These are phyloP conservation scores for Tricholoma matsutake DNA, from an alignment of 768 basidiomycete species.

Conservation along the genomic window DNA sequence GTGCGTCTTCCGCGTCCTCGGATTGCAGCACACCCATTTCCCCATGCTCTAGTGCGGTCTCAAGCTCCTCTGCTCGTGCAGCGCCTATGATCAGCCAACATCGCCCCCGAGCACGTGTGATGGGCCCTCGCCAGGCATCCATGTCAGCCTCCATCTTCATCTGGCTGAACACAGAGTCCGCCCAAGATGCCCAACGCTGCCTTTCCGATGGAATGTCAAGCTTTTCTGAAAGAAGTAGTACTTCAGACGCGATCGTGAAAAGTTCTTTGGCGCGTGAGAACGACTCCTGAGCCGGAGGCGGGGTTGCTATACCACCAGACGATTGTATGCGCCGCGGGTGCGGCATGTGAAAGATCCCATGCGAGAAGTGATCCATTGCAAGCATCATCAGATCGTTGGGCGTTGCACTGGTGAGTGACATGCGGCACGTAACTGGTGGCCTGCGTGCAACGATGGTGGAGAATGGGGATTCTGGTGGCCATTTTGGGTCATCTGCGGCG, in stretches of 20 bases:
- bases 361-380: slow-evolving; percentile 67
- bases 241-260: slow-evolving; percentile 60
- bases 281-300: slow-evolving; percentile 20
- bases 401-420: slow-evolving; percentile 38
- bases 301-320: slow-evolving; percentile 12
- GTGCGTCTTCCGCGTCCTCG: slow-evolving; percentile 53
- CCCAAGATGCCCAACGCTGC: slow-evolving; percentile 56
- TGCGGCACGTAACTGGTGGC: slow-evolving; percentile 48
- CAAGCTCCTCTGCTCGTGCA: slow-evolving; percentile 52
- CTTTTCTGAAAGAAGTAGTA: slow-evolving; percentile 58
- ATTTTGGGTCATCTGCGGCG: slow-evolving; percentile 40
- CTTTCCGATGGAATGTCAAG: slow-evolving; percentile 43
- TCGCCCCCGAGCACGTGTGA: slow-evolving; percentile 47
- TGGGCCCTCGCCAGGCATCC: slow-evolving; percentile 45
- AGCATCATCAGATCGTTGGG: slow-evolving; percentile 54
- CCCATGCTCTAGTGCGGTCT: slow-evolving; percentile 47
- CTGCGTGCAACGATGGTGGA: slow-evolving; percentile 44
- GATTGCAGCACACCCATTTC: slow-evolving; percentile 35
- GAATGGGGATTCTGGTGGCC: slow-evolving; percentile 53
- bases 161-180: slow-evolving; percentile 58
- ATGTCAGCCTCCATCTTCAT: slow-evolving; percentile 61
- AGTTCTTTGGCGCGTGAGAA: slow-evolving; percentile 60
- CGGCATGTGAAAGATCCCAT: slow-evolving; percentile 73
- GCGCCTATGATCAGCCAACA: slow-evolving; percentile 57
- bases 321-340: slow-evolving; percentile 33